Evolutionary conservation across 768 basidiomycete genomes (phyloP).

Genomic region (Russula griseocarnosa): DNA sequence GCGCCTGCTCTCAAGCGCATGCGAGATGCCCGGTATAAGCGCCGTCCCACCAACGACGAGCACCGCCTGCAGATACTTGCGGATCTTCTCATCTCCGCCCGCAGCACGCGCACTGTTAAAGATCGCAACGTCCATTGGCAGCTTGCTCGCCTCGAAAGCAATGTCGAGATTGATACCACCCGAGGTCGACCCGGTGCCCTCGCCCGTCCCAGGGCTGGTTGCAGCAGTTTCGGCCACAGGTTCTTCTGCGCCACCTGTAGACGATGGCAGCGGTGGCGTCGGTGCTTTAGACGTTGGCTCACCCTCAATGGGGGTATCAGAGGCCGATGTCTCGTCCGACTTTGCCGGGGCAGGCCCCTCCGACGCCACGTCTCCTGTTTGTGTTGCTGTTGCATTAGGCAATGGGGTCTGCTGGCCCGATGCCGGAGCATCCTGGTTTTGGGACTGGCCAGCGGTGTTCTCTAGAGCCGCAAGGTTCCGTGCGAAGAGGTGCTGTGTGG

Average conservation of each 20-base stretch:
- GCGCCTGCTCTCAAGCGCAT: constrained; percentile 85
- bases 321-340: constrained; percentile 28
- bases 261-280: constrained; percentile 29
- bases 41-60: constrained; percentile 85
- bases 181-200: constrained; percentile 24
- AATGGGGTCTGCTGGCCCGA: constrained; percentile 31
- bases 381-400: constrained; percentile 17
- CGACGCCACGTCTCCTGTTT: constrained; percentile 22
- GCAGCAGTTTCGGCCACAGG: constrained; percentile 13
- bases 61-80: constrained; percentile 83
- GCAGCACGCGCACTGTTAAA: constrained; percentile 88
- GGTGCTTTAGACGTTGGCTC: constrained; percentile 24
- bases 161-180: constrained; percentile 62
- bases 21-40: constrained; percentile 74
- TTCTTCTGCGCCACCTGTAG: constrained; percentile 17
- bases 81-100: constrained; percentile 83
- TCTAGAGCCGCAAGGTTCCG: constrained; percentile 21
- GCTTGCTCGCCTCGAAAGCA: constrained; percentile 78
- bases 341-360: constrained; percentile 26
- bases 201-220: constrained; percentile 14
- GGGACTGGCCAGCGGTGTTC: constrained; percentile 6
- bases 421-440: constrained; percentile 17
- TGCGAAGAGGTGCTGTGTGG: constrained; percentile 73
- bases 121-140: constrained; percentile 89
- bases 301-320: constrained; percentile 24